Conservation (phyloP, 2,329 filamentous ascomycete species). For the Penicillium sp. region DNA sequence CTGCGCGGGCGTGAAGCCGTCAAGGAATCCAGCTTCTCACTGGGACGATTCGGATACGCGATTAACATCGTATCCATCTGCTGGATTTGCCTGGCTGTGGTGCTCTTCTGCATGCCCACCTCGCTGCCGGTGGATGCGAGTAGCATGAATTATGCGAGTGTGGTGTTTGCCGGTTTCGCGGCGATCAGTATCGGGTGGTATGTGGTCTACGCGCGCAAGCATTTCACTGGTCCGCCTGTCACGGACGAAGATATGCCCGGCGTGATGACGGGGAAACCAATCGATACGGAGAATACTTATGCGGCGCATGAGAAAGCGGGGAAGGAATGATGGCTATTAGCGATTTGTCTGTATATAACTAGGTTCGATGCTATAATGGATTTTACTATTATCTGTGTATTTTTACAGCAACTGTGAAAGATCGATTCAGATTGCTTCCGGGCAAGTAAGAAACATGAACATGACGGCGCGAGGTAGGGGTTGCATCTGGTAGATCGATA, state of each 20-base stretch:
- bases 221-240: slow-evolving; percentile 52
- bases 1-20: slow-evolving; percentile 58
- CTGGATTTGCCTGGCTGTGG: slow-evolving; percentile 62
- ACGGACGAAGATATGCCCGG: too few relatives aligned
- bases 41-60: slow-evolving; percentile 58
- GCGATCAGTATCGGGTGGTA: slow-evolving; percentile 56
- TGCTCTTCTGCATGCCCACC: slow-evolving; percentile 68
- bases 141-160: slow-evolving; percentile 61
- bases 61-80: slow-evolving; percentile 61
- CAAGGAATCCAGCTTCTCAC: slow-evolving; percentile 56
- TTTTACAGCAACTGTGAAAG: too few relatives aligned
- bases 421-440: too few relatives aligned
- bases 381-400: too few relatives aligned
- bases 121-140: slow-evolving; percentile 49
- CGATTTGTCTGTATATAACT: too few relatives aligned
- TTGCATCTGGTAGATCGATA: too few relatives aligned
- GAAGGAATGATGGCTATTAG: too few relatives aligned
- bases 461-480: too few relatives aligned
- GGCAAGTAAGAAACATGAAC: too few relatives aligned
- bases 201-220: slow-evolving; percentile 53
- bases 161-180: slow-evolving; percentile 57
- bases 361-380: too few relatives aligned
- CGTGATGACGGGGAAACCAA: slow-evolving; percentile 25
- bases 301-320: too few relatives aligned
- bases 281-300: slow-evolving; percentile 29